phyloP scores from a whole-genome alignment of 495 filamentous ascomycete species.

The Penicillium riverlandense region DNA sequence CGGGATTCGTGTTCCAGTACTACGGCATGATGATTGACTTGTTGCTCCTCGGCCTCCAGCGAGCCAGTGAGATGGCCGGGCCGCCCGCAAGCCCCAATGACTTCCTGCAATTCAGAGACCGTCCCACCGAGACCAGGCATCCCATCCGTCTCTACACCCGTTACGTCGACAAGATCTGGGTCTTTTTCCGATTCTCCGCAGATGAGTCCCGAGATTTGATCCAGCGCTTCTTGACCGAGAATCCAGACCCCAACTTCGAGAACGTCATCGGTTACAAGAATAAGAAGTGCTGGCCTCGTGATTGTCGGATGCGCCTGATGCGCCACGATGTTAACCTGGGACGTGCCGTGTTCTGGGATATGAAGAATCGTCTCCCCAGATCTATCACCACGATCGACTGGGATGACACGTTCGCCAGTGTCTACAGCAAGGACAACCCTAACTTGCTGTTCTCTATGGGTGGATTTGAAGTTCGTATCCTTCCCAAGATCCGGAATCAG shows the following conservation, averaged over 20 bases:
- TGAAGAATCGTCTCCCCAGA: conserved; percentile 93
- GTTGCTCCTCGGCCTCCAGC: conserved; percentile 83
- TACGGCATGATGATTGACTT: conserved; percentile 95
- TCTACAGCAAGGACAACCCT: conserved; percentile 97
- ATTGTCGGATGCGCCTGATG: conserved; percentile 97
- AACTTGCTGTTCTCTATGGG: conserved; percentile 98
- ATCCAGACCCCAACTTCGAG: conserved; percentile 98
- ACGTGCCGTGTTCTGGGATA: conserved; percentile 96
- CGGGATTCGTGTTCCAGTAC: conserved; percentile 98
- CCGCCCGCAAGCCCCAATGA: conserved; percentile 96
- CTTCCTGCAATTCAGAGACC: conserved; percentile 94
- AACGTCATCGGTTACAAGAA: conserved; percentile 99
- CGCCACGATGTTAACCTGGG: conserved; percentile 98
- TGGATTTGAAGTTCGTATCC: conserved; percentile 94
- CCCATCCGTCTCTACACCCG: conserved; percentile 94
- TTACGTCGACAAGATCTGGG: conserved; percentile 98
- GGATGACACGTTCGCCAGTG: conserved; percentile 99
- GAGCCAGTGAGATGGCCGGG: conserved; percentile 94
- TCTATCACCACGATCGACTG: conserved; percentile 97
- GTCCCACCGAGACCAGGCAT: conserved; percentile 82
- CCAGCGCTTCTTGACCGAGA: conserved; percentile 95
- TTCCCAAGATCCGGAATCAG: conserved; percentile 91
- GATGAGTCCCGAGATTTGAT: conserved; percentile 96
- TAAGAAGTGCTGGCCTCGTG: conserved; percentile 99
- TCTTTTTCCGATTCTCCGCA: conserved; percentile 87